Percentiles rank a stretch among this genome's conserved stretches.
Conservation (phyloP, 257 asterid species). For the Gentiana dahurica region DNA sequence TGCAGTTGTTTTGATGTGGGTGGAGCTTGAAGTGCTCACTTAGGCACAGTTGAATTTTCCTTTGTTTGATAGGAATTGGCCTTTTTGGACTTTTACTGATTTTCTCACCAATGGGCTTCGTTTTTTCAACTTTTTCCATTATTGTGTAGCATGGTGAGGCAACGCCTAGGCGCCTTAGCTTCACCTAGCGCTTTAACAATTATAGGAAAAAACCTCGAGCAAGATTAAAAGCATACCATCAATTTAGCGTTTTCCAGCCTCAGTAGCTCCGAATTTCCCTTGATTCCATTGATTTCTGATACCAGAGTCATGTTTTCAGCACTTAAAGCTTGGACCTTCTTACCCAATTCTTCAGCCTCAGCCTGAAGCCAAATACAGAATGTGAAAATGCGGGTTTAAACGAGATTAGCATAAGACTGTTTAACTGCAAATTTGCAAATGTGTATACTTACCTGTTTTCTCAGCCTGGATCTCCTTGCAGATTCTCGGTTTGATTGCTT, state of each 20-base stretch:
- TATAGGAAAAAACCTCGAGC: background rate
- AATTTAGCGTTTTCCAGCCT: slow-evolving; percentile 64
- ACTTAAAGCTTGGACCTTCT: slow-evolving; percentile 54
- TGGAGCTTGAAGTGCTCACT: too few species aligned
- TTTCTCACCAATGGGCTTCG: too few species aligned
- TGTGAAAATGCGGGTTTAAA: background rate
- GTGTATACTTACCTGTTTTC: slow-evolving; percentile 66
- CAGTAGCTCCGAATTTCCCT: slow-evolving; percentile 53
- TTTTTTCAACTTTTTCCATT: too few species aligned
- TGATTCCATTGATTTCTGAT: slow-evolving; percentile 55
- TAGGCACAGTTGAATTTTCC: too few species aligned
- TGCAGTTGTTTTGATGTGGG: too few species aligned
- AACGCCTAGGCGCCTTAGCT: too few species aligned
- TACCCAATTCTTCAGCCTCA: slow-evolving; percentile 79
- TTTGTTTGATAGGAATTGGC: too few species aligned
- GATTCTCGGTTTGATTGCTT: slow-evolving; percentile 98
- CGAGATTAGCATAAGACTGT: background rate
- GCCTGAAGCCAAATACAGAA: slow-evolving; percentile 36
- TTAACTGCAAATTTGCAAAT: background rate
- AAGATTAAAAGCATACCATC: slow-evolving; percentile 30
- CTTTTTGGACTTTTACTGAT: too few species aligned
- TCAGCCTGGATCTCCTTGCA: slow-evolving; percentile 93
- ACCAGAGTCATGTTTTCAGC: slow-evolving; percentile 64
- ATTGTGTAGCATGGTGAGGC: too few species aligned
- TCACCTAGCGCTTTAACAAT: too few species aligned